Base-by-base conservation (phyloP, 202 grass and related monocot species). In the Eragrostis tef region DNA sequence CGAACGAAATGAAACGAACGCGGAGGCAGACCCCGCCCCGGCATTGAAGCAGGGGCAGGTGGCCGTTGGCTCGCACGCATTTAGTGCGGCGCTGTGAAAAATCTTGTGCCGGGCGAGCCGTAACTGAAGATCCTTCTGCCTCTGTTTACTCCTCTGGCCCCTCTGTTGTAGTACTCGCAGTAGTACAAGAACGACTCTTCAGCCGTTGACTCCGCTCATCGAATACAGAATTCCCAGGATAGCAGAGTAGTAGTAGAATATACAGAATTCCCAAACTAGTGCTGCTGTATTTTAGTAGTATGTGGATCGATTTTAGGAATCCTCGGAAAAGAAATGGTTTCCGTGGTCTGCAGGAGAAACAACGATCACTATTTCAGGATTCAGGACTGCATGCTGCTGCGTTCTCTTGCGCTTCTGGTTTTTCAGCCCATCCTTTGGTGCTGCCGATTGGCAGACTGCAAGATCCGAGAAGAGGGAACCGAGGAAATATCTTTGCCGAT, bases 1-100 rank as follows among this genome's bases (percentile, higher is more conserved):
- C 83, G 43, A 34, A 75, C 49, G 70, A 74, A 45, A 53, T 73
- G 64, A 50, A 46, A 75, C 24, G 60, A 51, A 10, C 48, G 52
- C 34, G 34, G 71, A 26, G 43, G 64, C 53, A 44, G 54, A 41
- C 34, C 47, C 39, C 45, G n/a, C 1, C n/a, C 29, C 10, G 10
- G 75, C 75, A 74, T 73, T 79, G 68, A 86, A 48, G 58, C 25
- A 14, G 73, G 44, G 53, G 64, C 41, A 47, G 83, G 68, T 73
- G 36, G 22, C 0, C 24, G 68, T 45, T 65, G 57, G 67, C 4
- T 64, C 14, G 21, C 71, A 31, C 9, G 27, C 29, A 85, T 72
- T 85, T 5, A 85, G 46, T 72, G 22, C 73, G 16, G 41, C 29
- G 26, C 56, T 65, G 42, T 34, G 43, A 36, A 34, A 12, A 17